Base-by-base conservation (phyloP, 768 basidiomycete species). In the Glaciozyma martinii region DNA sequence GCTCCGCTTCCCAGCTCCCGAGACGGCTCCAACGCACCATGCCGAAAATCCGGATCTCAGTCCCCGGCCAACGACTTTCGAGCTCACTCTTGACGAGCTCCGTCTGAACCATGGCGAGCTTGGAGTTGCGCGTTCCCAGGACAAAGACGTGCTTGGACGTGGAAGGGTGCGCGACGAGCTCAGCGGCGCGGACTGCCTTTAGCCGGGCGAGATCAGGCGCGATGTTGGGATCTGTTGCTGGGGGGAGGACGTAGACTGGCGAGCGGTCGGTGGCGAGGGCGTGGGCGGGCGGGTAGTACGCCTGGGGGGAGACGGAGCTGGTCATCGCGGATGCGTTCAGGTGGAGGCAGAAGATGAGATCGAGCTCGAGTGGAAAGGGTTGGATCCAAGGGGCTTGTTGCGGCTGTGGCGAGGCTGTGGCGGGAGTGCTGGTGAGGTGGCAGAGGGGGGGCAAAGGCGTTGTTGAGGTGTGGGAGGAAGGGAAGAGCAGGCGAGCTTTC, bases 61-160 rank as follows among this genome's bases (percentile, higher is more conserved):
- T 52, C 2, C 63, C 72, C 15, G 88, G 85, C 75, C 84, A 84
- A 5, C 80, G 76, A 29, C 79, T 76, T 50, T 82, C 77, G 61
- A 97, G 82, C 5, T 82, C 78, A 57, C 82, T 82, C 60, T 85
- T 79, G 50, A 92, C 90, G 61, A 83, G 82, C 74, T 89, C 84
- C 23, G 93, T 90, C 77, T 98, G 94, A 71, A 90, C 82, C 76
- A 89, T 84, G 7, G 94, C 93, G 15, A 98, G 85, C 73, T 90
- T 84, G 5, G 90, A 92, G 49, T 83, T 84, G 46, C 94, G 82
- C 15, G 93, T 93, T 52, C 91, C 94, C 50, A 97, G 79, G 18
- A 82, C 81, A 72, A 89, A 71, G 19, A 53, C 49, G 16, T 40
- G 52, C 33, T 33, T 40, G 6, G 44, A 9, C 30, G 64, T 56